Evolutionary conservation across 2,329 filamentous ascomycete species (phyloP).

Genomic region (Raffaelea albimanens): DNA sequence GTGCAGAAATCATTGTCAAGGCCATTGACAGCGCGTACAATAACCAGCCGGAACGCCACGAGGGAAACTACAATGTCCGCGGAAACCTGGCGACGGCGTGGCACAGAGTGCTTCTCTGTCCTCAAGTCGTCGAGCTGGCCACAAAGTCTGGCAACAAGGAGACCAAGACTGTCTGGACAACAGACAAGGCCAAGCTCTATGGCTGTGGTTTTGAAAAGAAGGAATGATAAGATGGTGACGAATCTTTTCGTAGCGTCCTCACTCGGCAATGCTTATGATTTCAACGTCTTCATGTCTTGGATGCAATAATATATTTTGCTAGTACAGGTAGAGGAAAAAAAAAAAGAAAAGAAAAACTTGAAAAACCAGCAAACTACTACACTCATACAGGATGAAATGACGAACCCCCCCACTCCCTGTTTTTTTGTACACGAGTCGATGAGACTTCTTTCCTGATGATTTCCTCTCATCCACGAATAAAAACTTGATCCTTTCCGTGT

Average conservation of each 20-base stretch:
- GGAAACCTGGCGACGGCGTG: slow-evolving; percentile 60
- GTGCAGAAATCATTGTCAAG: slow-evolving; percentile 51
- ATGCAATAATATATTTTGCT: no score
- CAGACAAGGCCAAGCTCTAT: slow-evolving; percentile 12
- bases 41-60: slow-evolving; percentile 52
- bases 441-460: neutral
- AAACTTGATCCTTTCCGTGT: neutral
- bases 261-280: no score
- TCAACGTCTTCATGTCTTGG: no score
- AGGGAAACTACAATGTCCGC: slow-evolving; percentile 52
- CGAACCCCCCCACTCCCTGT: no score
- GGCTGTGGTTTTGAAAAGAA: slow-evolving; percentile 12
- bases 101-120: slow-evolving; percentile 43
- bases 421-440: no score
- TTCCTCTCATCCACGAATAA: neutral
- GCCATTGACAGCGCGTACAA: slow-evolving; percentile 59
- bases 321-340: no score
- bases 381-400: no score
- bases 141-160: slow-evolving; percentile 1
- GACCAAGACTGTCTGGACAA: slow-evolving; percentile 17
- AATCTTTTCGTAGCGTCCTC: no score
- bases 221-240: no score
- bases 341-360: no score
- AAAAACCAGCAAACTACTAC: no score
- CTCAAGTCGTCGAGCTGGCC: slow-evolving; percentile 8